Conservation (phyloP, 2,329 filamentous ascomycete species). For the Colletotrichum filicis region DNA sequence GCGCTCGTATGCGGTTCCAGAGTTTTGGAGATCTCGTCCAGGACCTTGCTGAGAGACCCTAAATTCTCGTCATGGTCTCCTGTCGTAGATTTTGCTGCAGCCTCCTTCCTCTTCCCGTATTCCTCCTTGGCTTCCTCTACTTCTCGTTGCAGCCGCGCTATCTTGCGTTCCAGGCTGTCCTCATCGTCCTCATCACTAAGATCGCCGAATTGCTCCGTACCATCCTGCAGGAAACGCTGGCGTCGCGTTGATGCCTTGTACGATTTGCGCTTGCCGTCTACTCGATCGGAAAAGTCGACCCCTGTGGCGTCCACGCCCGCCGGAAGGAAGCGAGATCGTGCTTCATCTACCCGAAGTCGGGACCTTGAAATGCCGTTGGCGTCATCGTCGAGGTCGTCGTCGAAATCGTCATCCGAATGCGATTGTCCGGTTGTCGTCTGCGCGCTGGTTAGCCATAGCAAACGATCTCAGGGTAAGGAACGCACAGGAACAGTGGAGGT, state of each 20-base stretch:
- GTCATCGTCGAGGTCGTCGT: constrained; percentile 72
- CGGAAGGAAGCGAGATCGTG: constrained; percentile 82
- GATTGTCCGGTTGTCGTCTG: constrained; percentile 67
- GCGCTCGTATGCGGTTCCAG: constrained; percentile 40
- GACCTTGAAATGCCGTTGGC: constrained; percentile 78
- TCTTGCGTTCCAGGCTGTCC: constrained; percentile 80
- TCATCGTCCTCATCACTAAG: constrained; percentile 77
- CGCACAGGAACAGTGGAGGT: constrained; percentile 84
- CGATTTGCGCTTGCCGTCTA: constrained; percentile 83
- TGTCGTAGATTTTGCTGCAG: constrained; percentile 51
- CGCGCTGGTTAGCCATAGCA: constrained; percentile 39
- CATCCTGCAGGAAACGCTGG: constrained; percentile 70
- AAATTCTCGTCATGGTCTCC: constrained; percentile 66
- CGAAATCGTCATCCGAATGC: constrained; percentile 71
- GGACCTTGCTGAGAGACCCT: constrained; percentile 74
- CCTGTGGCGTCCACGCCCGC: constrained; percentile 79
- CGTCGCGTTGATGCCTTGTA: constrained; percentile 81
- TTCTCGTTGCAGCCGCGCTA: constrained; percentile 85
- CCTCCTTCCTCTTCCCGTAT: constrained; percentile 64
- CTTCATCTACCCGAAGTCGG: constrained; percentile 80
- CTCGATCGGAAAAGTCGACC: constrained; percentile 90
- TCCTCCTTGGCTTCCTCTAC: constrained; percentile 78
- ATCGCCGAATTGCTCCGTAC: constrained; percentile 76
- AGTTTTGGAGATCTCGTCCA: constrained; percentile 71
- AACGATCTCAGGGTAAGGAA: constrained; percentile 20